These are phyloP conservation scores for Xylaria intraflava DNA, from an alignment of 495 filamentous ascomycete species.

Conservation along the genomic window DNA sequence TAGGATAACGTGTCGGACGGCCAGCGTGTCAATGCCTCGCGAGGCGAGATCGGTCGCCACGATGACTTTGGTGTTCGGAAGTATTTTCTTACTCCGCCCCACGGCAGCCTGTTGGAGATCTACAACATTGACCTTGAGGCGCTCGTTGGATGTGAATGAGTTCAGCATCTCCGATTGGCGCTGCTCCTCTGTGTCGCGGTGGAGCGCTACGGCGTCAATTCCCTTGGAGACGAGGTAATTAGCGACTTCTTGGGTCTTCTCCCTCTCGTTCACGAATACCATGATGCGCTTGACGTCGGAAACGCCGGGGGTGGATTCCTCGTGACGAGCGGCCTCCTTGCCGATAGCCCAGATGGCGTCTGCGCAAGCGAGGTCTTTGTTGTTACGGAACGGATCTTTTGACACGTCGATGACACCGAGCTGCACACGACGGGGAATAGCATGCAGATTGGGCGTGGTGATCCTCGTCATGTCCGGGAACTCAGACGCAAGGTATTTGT, in stretches of 20 bases:
- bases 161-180: conserved; percentile 67
- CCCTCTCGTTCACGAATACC: conserved; percentile 96
- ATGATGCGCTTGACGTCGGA: conserved; percentile 77
- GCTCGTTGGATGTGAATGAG: conserved; percentile 60
- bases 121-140: conserved; percentile 28
- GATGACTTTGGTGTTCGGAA: conserved; percentile 76
- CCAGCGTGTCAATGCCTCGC: conserved; percentile 89
- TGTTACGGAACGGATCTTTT: conserved; percentile 82
- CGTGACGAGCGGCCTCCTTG: conserved; percentile 58
- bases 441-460: conserved; percentile 90
- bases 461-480: conserved; percentile 80
- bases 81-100: conserved; percentile 20
- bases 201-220: conserved; percentile 77
- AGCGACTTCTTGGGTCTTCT: conserved; percentile 74
- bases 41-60: conserved; percentile 91
- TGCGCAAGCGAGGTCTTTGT: conserved; percentile 84
- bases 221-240: conserved; percentile 75
- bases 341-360: conserved; percentile 92
- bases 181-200: conserved; percentile 68
- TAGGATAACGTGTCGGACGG: conserved; percentile 81
- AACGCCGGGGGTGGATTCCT: conserved; percentile 33
- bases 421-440: conserved; percentile 90
- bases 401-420: conserved; percentile 88
- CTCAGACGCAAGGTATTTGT: conserved; percentile 67
- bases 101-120: conserved; percentile 9